Conservation (phyloP, 2,329 filamentous ascomycete genomes). For the Colletotrichum magnum region DNA sequence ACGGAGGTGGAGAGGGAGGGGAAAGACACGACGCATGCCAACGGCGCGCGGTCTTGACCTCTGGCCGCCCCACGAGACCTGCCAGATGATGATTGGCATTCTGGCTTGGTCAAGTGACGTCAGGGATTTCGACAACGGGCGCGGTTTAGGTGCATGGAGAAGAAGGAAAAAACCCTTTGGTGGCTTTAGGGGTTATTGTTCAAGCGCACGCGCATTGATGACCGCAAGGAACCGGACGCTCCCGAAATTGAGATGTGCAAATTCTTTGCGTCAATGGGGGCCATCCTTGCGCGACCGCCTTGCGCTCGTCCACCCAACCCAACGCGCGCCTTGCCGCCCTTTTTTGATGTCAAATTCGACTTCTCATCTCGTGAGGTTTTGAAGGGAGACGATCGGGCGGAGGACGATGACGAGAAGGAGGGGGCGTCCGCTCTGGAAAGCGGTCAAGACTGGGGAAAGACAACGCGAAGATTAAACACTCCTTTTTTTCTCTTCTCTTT, state of each 20-base stretch:
- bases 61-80: constrained; percentile 24
- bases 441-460: background rate
- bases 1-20: background rate
- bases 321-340: constrained; percentile 17
- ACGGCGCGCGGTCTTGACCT: too few species aligned
- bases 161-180: constrained; percentile 11
- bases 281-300: constrained; percentile 1
- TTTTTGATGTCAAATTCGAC: constrained; percentile 1
- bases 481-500: background rate
- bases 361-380: constrained; percentile 1
- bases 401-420: background rate
- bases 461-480: constrained; percentile 5
- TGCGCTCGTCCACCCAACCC: background rate
- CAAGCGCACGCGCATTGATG: constrained; percentile 32
- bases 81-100: constrained; percentile 34
- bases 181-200: constrained; percentile 29
- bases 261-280: constrained; percentile 28
- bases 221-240: constrained; percentile 12
- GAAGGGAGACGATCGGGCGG: background rate
- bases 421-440: background rate
- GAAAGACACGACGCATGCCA: constrained; percentile 3
- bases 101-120: constrained; percentile 31
- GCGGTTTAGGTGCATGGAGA: constrained; percentile 4
- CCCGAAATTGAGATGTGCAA: constrained; percentile 37
- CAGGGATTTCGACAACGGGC: constrained; percentile 14